A percentile compares a stretch with the other conserved stretches of the same genome.
Conservation (phyloP, 1,139 yeast genomes). For the Taphrina deformans region DNA sequence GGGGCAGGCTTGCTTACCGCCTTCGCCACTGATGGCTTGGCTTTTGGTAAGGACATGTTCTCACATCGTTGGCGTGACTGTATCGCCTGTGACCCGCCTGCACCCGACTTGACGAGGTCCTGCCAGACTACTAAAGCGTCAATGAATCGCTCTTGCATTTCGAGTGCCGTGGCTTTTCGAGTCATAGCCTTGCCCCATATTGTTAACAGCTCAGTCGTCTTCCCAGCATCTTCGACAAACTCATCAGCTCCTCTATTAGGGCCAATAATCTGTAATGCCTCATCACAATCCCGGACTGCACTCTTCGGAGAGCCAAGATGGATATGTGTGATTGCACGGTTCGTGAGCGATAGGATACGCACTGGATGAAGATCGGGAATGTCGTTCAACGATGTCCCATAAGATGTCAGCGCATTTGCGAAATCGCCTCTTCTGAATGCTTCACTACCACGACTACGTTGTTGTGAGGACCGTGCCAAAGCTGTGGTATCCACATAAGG, state of each 20-base stretch:
- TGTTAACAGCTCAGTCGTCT: conserved; percentile 54
- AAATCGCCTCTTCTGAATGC: conserved; percentile 83
- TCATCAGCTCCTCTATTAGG: conserved; percentile 47
- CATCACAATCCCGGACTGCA: conserved; percentile 57
- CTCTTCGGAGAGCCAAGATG: conserved; percentile 74
- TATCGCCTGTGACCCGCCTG: conserved; percentile 61
- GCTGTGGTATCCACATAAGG: conserved; percentile 25
- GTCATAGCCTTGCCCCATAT: conserved; percentile 71
- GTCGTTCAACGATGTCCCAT: conserved; percentile 60
- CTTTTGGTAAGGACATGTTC: conserved; percentile 50
- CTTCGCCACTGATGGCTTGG: conserved; percentile 24
- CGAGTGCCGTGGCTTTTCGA: conserved; percentile 80
- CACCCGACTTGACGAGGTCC: conserved; percentile 65
- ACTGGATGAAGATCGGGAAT: conserved; percentile 68
- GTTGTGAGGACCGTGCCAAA: conserved; percentile 44
- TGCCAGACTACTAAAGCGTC: conserved; percentile 66
- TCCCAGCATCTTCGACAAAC: conserved; percentile 51
- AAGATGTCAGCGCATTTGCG: conserved; percentile 61
- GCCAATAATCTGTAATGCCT: conserved; percentile 62
- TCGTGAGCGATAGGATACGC: conserved; percentile 69
- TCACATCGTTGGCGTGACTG: conserved; percentile 83
- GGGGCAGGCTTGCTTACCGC: conserved; percentile 12
- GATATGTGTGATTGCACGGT: conserved; percentile 67
- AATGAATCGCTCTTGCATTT: conserved; percentile 67
- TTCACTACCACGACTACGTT: conserved; percentile 60